Percentiles rank a stretch among this genome's conserved stretches.
These are phyloP conservation scores for Scytalidium lignicola DNA, from an alignment of 2,329 filamentous ascomycete genomes.

Conservation along the genomic window DNA sequence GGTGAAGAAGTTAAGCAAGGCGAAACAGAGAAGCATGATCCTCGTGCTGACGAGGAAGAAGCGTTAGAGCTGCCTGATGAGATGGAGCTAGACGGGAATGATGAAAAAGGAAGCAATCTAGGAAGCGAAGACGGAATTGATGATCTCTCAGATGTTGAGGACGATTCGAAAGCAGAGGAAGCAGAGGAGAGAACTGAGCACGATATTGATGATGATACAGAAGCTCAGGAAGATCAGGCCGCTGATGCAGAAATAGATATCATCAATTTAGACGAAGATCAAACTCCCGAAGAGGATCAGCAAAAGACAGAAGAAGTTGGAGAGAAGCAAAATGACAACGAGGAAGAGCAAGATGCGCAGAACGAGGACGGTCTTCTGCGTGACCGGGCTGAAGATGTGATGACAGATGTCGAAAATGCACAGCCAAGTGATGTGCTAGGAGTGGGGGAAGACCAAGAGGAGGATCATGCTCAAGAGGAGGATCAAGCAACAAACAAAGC, in stretches of 20 bases:
- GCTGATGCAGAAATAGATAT: conserved; percentile 28
- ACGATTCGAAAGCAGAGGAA: conserved; percentile 33
- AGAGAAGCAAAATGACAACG: conserved; percentile 39
- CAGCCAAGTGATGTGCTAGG: conserved; percentile 60
- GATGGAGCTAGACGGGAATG: conserved; percentile 61
- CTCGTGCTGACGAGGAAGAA: conserved; percentile 61
- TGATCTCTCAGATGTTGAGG: conserved; percentile 45
- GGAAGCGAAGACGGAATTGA: conserved; percentile 42
- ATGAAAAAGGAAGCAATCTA: conserved; percentile 41
- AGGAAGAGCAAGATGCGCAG: conserved; percentile 49
- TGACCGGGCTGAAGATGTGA: conserved; percentile 40
- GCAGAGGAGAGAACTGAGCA: conserved; percentile 38
- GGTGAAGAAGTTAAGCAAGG: conserved; percentile 49
- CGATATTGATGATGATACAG: conserved; percentile 32
- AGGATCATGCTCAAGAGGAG: conserved; percentile 57
- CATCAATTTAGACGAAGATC: conserved; percentile 26
- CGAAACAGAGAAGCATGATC: conserved; percentile 60
- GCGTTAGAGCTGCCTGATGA: conserved; percentile 67
- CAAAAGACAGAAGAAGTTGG: conserved; percentile 49
- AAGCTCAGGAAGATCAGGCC: conserved; percentile 35
- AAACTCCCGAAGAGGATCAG: conserved; percentile 16
- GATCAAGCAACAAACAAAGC: conserved; percentile 56
- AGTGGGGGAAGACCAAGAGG: conserved; percentile 60
- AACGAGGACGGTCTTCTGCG: conserved; percentile 35
- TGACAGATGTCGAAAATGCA: conserved; percentile 54